Evolutionary conservation across 176 grass and related monocot genomes (phyloP), one percentile per base, ranked within the genome.

Genomic region (Guadua angustifolia): DNA sequence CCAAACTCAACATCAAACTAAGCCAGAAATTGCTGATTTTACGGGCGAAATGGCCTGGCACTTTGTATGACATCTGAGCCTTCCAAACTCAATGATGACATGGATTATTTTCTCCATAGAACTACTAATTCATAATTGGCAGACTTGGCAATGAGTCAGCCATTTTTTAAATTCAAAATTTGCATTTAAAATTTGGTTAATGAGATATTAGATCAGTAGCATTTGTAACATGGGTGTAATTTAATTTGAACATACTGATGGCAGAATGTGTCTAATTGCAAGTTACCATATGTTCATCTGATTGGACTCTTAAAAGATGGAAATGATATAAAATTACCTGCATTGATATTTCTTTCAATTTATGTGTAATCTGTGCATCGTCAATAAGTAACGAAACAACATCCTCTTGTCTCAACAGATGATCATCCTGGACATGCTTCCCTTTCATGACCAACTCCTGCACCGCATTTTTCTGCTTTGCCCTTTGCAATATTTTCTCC

Each of bases 371-470:
- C 71, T 99, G 97, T 74, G 89, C 63, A 79, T 99, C 97, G 4
- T 96, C 97, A 72, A 99, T 82, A 73, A 99, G 88, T 81, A 99
- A 86, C 64, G 97, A 99, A 89, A 99, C 93, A 47, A 96, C 97
- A 89, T 99, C 97, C 88, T 99, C 97, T 81, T 91, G 93, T 85
- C 92, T 95, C 85, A 96, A 94, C 66, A 93, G 74, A 92, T 95
- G 93, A 77, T 89, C 93, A 22, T 87, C 97, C 86, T 95, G 97
- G 29, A 96, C 84, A 83, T 99, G 97, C 80, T 93, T 93, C 44
- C 93, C 97, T 61, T 94, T 99, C 96, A 99, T 99, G 64, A 99
- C 96, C 42, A 99, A 91, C 81, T 99, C 93, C 72, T 99, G 96
- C 62, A 99, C 96, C 45, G 96, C 92, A 85, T 99, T 95, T 84